These are phyloP conservation scores for Penicillium sp. DNA, from an alignment of 2,329 filamentous ascomycete genomes.

Conservation along the genomic window DNA sequence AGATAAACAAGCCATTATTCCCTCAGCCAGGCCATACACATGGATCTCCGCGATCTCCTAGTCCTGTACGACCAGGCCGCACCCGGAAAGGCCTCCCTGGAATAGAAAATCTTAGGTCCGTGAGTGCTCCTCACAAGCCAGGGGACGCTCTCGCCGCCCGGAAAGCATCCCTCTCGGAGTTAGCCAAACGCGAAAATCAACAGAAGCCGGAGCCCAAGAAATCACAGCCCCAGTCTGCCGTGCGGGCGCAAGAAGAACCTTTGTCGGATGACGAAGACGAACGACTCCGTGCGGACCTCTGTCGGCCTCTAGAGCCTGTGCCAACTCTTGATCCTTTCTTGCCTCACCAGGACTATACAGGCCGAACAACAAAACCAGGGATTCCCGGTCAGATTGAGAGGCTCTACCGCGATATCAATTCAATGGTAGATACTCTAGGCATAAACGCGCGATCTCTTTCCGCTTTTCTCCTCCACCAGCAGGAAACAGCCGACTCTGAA, in stretches of 20 bases:
- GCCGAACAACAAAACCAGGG: constrained; percentile 51
- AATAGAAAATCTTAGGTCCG: constrained; percentile 40
- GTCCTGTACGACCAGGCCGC: constrained; percentile 45
- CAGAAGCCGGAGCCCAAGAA: constrained; percentile 30
- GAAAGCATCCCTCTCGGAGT: constrained; percentile 43
- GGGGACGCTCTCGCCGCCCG: constrained; percentile 46
- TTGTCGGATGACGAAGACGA: constrained; percentile 55
- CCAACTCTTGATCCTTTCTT: constrained; percentile 54
- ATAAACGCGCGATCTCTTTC: constrained; percentile 75
- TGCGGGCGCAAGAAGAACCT: constrained; percentile 38
- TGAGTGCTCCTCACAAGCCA: constrained; percentile 44
- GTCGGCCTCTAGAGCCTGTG: constrained; percentile 48
- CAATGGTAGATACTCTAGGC: constrained; percentile 92
- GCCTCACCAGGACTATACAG: constrained; percentile 52
- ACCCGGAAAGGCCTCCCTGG: constrained; percentile 35
- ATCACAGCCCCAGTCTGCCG: constrained; percentile 35
- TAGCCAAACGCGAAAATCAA: constrained; percentile 36
- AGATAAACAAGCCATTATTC: constrained; percentile 46
- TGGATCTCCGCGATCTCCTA: constrained; percentile 51
- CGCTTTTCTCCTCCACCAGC: constrained; percentile 59
- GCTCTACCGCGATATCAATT: constrained; percentile 59
- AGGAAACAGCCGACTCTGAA: constrained; percentile 53
- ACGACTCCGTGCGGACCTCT: constrained; percentile 50
- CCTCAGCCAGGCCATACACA: constrained; percentile 37
- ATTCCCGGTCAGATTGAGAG: constrained; percentile 56